These are phyloP conservation scores for Mucor piriformis DNA, from an alignment of 371 early-diverging fungal species.

Conservation along the genomic window DNA sequence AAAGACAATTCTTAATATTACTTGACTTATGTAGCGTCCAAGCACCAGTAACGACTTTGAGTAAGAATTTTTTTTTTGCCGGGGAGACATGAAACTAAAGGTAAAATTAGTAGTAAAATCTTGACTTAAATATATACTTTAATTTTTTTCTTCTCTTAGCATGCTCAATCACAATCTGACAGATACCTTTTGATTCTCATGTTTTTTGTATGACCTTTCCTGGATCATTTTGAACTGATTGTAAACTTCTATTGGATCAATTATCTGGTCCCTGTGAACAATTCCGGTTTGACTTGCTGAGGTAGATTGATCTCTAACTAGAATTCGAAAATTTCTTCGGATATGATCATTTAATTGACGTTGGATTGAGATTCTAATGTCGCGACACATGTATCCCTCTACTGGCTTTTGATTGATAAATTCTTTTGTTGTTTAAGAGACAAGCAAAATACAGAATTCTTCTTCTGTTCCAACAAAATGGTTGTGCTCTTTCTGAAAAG, in stretches of 20 bases:
- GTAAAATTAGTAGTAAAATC: too few relatives aligned
- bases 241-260: background rate
- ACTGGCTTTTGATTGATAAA: background rate
- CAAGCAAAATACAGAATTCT: background rate
- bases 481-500: too few relatives aligned
- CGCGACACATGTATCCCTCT: background rate
- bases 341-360: background rate
- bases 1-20: background rate
- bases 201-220: too few relatives aligned
- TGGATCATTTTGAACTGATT: too few relatives aligned
- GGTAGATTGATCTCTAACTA: background rate
- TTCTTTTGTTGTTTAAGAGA: background rate
- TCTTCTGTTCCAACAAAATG: too few relatives aligned
- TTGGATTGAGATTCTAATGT: background rate
- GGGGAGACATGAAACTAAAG: too few relatives aligned
- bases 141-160: too few relatives aligned
- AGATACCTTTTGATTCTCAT: too few relatives aligned
- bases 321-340: background rate
- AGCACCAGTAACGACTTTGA: background rate
- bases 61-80: too few relatives aligned
- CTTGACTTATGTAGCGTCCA: background rate
- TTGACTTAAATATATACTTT: too few relatives aligned
- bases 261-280: constrained; percentile 4
- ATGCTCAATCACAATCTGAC: too few relatives aligned
- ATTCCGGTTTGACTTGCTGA: background rate